Base-by-base conservation (phyloP, 768 basidiomycete genomes). In the Termitomyces sp. region DNA sequence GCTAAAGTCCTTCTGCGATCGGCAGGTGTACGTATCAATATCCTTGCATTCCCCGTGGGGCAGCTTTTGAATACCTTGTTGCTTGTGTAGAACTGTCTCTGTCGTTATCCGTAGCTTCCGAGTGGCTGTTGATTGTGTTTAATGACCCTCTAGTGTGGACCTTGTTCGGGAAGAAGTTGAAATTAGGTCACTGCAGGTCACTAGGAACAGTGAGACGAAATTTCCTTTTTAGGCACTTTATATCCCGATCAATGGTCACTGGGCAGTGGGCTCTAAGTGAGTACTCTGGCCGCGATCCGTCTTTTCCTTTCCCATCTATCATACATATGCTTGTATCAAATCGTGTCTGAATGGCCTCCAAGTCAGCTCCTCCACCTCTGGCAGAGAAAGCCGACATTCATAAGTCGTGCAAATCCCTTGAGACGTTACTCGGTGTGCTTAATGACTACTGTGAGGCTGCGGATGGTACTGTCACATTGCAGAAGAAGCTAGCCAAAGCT, bases 371-470 rank as follows among this genome's bases (percentile, higher is more conserved):
- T 11, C 58, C 60, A n/a, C 52, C 57, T 61, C 61, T 88, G 9
- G 81, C 83, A 8, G 91, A 92, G 58, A 83, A 89, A 22, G 70
- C 76, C 18, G 90, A 92, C 63, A 81, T 93, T 15, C 91, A 92
- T 79, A 92, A 88, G 72, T 85, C 89, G 7, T 92, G 92, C 80
- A 89, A 87, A 70, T 80, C 89, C 3, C 77, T 92, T 58, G 91
- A 93, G 65, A 76, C 78, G 12, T 81, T 92, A 35, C 81, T 90
- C 60, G 81, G 78, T 63, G 73, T 85, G 51, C 78, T 93, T 60
- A 86, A 84, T 67, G 89, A 91, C 71, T 93, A 92, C 68, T 88
- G 84, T 68, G 89, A 93, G 65, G 86, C 88, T 7, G 84, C 83
- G 5, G 79, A 77, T 36, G 83, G 85, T 4, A 77, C 89, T 12